phyloP scores from a whole-genome alignment of 2,329 filamentous ascomycete genomes.

The Arachnomyces sp. region DNA sequence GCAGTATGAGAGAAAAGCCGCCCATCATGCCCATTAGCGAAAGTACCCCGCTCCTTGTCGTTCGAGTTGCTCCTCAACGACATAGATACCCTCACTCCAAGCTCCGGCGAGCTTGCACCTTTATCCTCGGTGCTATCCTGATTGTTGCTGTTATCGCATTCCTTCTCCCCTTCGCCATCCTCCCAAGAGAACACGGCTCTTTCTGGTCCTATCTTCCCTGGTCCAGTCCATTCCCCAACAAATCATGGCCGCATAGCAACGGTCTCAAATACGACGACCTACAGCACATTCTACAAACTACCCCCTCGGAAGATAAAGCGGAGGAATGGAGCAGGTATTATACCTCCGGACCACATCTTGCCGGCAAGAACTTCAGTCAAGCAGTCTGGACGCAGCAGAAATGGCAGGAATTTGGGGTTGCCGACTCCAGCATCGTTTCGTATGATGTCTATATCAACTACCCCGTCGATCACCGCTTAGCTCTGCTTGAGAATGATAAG shows the following conservation, averaged over 20 bases:
- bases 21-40: slow-evolving; percentile 28
- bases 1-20: slow-evolving; percentile 27
- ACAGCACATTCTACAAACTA: slow-evolving; percentile 46
- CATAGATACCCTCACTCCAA: slow-evolving; percentile 36
- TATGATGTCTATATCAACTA: slow-evolving; percentile 78
- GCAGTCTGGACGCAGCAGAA: slow-evolving; percentile 67
- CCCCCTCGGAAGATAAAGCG: slow-evolving; percentile 48
- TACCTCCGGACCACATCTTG: slow-evolving; percentile 66
- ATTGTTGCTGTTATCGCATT: slow-evolving; percentile 33
- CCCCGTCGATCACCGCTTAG: slow-evolving; percentile 62
- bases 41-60: slow-evolving; percentile 36
- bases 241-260: slow-evolving; percentile 33
- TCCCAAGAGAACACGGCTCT: slow-evolving; percentile 31
- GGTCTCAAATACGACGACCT: slow-evolving; percentile 50
- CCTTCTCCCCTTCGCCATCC: slow-evolving; percentile 31
- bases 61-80: slow-evolving; percentile 31
- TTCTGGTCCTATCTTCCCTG: slow-evolving; percentile 36
- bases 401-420: slow-evolving; percentile 65
- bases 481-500: slow-evolving; percentile 52
- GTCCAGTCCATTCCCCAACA: slow-evolving; percentile 28
- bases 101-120: slow-evolving; percentile 36
- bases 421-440: slow-evolving; percentile 49
- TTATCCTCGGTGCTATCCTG: slow-evolving; percentile 31
- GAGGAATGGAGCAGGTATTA: slow-evolving; percentile 73
- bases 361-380: slow-evolving; percentile 70